Base-by-base conservation (phyloP, 371 early-diverging fungal genomes). In the Funneliformis caledonium region DNA sequence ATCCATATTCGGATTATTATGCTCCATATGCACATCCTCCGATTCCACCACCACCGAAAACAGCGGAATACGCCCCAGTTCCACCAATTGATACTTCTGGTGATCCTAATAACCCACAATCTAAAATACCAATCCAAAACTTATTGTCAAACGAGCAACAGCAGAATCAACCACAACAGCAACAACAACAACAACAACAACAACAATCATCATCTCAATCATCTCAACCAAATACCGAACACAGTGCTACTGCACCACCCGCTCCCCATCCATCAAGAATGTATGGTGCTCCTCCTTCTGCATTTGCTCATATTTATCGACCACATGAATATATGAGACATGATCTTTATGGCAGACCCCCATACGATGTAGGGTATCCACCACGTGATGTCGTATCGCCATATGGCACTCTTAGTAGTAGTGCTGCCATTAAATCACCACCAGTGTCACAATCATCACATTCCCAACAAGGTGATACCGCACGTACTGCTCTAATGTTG, bases 1-100 rank as follows among this genome's bases (percentile, higher is more conserved):
- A 79, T 67, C 42, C 70, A n/a, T 68, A 69, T 70, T 56, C 70
- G 9, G 80, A 79, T 14, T 79, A 79, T 79, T 79, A 79, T 77
- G 45, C 31, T 50, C 14, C 78, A 22, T 45, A 37, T 48, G 8
- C n/a, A 33, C 69, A 22, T 31, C 79, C 70, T 26, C 68, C 52
- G n/a, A 12, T 31, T 7, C 64, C 19, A 48, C 61, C 62, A 52
- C 62, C 75, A n/a, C 78, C 47, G 8, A n/a, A 65, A 0, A 64
- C 65, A 64, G 9, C 26, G 9, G 78, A 77, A 48, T 50, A 77
- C 33, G 33, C 50, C 10, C 8, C 16, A 59, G 14, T 3, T 48
- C 5, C 52, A 26, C 31, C 45, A 19, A 19, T 52, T 52, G 56
- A 52, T 52, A 14, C 56, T 52, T 52, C 56, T 19, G 31, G 42